Evolutionary conservation across 352 stramenopile genomes (phyloP).

Genomic region (Phytophthora brassicae): DNA sequence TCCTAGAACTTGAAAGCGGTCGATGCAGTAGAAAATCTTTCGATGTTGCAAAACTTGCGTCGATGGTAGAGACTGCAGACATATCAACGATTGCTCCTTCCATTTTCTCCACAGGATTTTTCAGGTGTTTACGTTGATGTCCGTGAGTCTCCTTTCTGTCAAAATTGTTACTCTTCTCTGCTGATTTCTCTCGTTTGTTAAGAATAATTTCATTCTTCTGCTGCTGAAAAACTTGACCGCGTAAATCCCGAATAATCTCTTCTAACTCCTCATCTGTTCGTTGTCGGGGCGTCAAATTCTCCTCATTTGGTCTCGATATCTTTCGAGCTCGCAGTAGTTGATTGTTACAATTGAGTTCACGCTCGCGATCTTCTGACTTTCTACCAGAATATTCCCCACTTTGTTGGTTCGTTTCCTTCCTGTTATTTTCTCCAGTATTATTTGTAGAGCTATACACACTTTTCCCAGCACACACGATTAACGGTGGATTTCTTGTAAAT

Average conservation of each 20-base stretch:
- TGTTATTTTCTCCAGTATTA: constrained; percentile 3
- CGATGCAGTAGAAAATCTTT: constrained; percentile 21
- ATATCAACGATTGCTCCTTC: constrained; percentile 9
- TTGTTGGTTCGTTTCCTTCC: neutral
- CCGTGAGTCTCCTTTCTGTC: constrained; percentile 6
- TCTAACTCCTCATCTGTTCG: constrained; percentile 66
- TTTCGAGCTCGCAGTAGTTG: neutral
- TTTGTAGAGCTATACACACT: constrained; percentile 14
- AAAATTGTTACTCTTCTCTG: neutral
- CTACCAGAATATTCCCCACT: neutral
- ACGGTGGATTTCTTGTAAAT: neutral
- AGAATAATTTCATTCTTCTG: constrained; percentile 2
- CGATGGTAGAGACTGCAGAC: constrained; percentile 1
- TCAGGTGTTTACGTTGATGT: constrained; percentile 48
- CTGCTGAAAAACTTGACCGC: constrained; percentile 52
- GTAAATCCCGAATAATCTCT: constrained; percentile 64
- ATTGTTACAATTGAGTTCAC: neutral
- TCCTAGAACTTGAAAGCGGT: constrained; percentile 22
- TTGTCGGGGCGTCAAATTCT: constrained; percentile 1
- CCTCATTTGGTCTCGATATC: neutral
- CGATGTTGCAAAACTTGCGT: constrained; percentile 1
- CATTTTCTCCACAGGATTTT: constrained; percentile 66
- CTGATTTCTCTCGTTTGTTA: neutral
- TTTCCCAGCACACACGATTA: constrained; percentile 33
- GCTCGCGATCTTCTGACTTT: neutral